Base-by-base conservation (phyloP, 192 early-diverging fungal genomes). In the Coemansia sp. region DNA sequence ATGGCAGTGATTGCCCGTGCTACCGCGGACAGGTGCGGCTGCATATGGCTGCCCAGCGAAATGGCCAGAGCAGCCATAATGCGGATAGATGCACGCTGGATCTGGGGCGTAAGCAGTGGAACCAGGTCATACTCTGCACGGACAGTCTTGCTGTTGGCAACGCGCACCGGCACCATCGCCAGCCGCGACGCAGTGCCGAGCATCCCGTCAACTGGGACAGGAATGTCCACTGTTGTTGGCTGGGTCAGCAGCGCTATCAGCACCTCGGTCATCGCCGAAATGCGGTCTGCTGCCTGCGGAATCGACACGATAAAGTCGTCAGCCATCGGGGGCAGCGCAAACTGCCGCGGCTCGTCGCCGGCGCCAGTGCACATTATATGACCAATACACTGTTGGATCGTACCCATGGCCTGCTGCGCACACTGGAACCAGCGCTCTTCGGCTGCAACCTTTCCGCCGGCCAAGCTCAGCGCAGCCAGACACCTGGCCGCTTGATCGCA, bases 351-450 rank as follows among this genome's bases (percentile, higher is more conserved):
- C 12, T 46, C 28, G 5, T 31, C 50, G 21, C 18, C 16, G 8
- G 28, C 11, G 4, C 66, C 54, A 12, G 50, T 54, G 29, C 67
- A 80, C 67, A 71, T 65, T 27, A 73, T 54, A 35, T 68, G 66
- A 27, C 69, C 73, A n/a, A 80, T 47, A 58, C 72, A 80, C n/a
- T 12, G 40, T 18, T 56, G 32, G n/a, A 80, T 74, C 1, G 72
- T 75, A 18, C 67, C 78, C 8, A 75, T 25, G 7, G 72, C 60
- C 49, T 60, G 48, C 54, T 65, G 63, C 6, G 53, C 46, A 22
- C 47, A 54, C 50, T 71, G 51, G 59, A 71, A 80, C 78, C 78
- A 80, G 29, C 68, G 72, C 35, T 80, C 78, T 31, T 73, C 78
- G 14, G 56, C 52, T 6, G 72, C 35, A 31, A 54, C 22, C 27